Evolutionary conservation across 225 moss, liverwort and hornwort species (phyloP), one percentile per base, ranked within the genome.

Genomic region (Sphagnum contortum): DNA sequence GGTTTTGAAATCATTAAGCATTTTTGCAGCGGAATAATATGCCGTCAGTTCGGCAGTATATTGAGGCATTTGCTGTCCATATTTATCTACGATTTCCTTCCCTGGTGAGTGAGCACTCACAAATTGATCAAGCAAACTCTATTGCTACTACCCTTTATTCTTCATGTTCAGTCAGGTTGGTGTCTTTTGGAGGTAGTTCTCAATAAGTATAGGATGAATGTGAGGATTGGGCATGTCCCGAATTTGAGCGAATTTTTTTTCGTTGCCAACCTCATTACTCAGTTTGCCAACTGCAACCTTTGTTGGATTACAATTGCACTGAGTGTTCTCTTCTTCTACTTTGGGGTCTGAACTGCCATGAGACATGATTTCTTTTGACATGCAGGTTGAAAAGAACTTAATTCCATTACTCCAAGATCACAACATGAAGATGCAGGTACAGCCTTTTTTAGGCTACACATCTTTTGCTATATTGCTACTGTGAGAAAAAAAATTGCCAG

Each of bases 81-180:
- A 64, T 94, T 49, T 85, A 82, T 66, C 81, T 91, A 49, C 74
- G 66, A 69, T 89, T 83, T 67, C 94, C 94, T 61, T 69, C 72
- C 63, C 71, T 79, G 74, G 87, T 94, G 73, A 79, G 78, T 60
- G 62, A 29, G 29, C 29, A 29, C 29, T 29, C 29, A 29, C 29
- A 29, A 29, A 29, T 29, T 29, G 29, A 1, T 29, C 29, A 29
- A 29, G 29, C 29, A 29, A 29, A 29, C 29, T 29, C 29, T 29
- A 29, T 29, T 29, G 29, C 63, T 10, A 48, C 57, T 60, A 13
- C 48, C 6, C 57, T 57, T 46, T 12, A 62, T 44, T 11, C 49
- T 57, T 53, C 51, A 29, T 29, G 29, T 29, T 29, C 29, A 29
- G 29, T 29, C 29, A 29, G 29, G 29, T 29, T 29, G 29, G 29